phyloP scores from a whole-genome alignment of 1,284 basidiomycete species.

The Irpex rosettiformis region DNA sequence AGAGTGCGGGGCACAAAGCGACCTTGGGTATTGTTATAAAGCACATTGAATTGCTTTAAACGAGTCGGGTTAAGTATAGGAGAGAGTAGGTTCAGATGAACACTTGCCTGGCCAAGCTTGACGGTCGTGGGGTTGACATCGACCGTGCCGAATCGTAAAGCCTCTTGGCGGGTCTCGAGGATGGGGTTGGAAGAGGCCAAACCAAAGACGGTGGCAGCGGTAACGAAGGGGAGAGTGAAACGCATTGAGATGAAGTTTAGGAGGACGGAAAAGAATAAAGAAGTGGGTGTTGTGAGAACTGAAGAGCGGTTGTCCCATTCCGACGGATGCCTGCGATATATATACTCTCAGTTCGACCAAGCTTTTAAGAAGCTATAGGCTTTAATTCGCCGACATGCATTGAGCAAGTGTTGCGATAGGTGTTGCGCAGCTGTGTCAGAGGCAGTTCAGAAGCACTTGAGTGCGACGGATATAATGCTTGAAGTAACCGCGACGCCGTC shows the following conservation, averaged over 20 bases:
- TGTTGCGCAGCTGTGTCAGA: no score
- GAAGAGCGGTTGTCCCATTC: no score
- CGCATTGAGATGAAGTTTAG: neutral
- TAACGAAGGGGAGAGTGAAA: neutral
- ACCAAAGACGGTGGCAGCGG: neutral
- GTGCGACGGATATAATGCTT: no score
- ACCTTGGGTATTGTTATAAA: slow-evolving; percentile 7
- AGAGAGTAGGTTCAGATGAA: neutral
- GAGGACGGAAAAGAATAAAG: neutral
- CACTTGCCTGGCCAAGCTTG: neutral
- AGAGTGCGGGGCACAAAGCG: neutral
- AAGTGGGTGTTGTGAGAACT: neutral
- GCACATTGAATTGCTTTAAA: slow-evolving; percentile 2
- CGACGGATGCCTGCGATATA: no score
- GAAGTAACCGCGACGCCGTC: no score
- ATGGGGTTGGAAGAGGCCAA: neutral
- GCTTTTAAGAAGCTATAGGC: no score
- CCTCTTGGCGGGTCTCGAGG: slow-evolving; percentile 1
- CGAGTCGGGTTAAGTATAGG: neutral
- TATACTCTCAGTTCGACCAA: no score
- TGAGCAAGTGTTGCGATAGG: no score
- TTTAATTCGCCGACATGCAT: no score
- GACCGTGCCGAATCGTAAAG: neutral
- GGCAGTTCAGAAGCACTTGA: no score
- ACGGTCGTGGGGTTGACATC: neutral